Evolutionary conservation across 2,329 filamentous ascomycete species (phyloP), one percentile per base, ranked within the genome.

Genomic region (Penicillium nordicum): DNA sequence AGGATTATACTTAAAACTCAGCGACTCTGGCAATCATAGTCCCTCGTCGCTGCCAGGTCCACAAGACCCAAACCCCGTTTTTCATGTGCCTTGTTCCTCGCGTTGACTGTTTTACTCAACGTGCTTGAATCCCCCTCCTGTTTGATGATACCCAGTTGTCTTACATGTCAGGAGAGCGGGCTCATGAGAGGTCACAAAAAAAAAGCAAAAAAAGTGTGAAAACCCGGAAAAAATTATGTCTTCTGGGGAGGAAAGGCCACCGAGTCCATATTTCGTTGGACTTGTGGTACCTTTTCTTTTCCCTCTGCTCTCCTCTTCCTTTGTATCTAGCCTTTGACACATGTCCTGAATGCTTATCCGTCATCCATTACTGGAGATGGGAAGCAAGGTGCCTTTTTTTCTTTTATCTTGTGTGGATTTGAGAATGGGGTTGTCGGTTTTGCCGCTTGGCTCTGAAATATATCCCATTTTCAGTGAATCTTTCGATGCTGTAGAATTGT

Each of bases 131-230:
- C 52, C 14, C 40, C 42, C 52, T 55, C 53, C 18, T 25, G 32
- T n/a, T 12, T 21, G 23, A 34, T 34, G 49, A 50, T 23, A 32
- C n/a, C 10, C 16, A 11, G n/a, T 12, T 12, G 6, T 36, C 10
- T 32, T 27, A 51, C 27, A 11, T 18, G 25, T 1, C 18, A 46
- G 14, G n/a, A 10, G n/a, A 11, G 27, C 29, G 25, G 50, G 25
- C 36, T 29, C 34, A 23, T 41, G 34, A 37, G 50, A 60, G 63
- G 60, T 58, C 61, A 55, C 61, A 66, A 66, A 66, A 66, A 66
- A 66, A 66, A 66, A 64, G 59, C 62, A 64, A 62, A 65, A 66
- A 66, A 66, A 63, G 53, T 55, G 53, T 58, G 55, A 65, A 65
- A 66, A 66, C 53, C 58, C 42, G 57, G 57, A 60, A 66, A 66